Evolutionary conservation across 2,329 filamentous ascomycete species (phyloP), one percentile per base, ranked within the genome.

Genomic region (Akanthomyces lecanii): DNA sequence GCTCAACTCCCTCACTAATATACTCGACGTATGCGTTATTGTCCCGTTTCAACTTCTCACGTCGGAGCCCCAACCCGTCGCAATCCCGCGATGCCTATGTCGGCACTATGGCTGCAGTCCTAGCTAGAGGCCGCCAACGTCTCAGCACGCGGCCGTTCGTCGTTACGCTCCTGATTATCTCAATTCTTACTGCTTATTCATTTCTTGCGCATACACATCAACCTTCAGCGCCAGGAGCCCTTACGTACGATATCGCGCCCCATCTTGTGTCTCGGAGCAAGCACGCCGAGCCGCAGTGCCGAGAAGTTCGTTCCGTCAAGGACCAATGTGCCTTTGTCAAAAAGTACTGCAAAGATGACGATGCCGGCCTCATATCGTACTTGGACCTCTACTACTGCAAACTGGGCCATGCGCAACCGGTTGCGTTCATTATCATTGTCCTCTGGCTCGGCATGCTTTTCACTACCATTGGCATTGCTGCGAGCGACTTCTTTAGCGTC

Each of bases 401-500:
- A 50, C 81, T 96, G 40, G 80, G 81, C 61, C 76, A 85, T 61
- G 86, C 81, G 16, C 88, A 91, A 71, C 87, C 90, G 0, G 67
- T 96, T 52, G 92, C 90, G n/a, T 96, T 99, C 71, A 73, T 81
- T 25, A 79, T 96, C 48, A 80, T 99, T 52, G 83, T 91, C 18
- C 69, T 88, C 65, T 99, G 95, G 95, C 84, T 97, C 7, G 90
- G 86, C 44, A 79, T 98, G 61, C 85, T 99, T 8, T 99, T 99
- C 77, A 94, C 90, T 69, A 98, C 95, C 16, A 97, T 99, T 67
- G 95, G 95, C 64, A 97, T 99, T 67, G 95, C 95, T 16, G 95
- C 95, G 25, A 97, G 92, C 76, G 95, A 99, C 77, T 99, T 99
- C 80, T 95, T 99, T 77, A 98, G 93, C 77, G 87, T 98, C 77